These are phyloP conservation scores for Xanthoparmelia taractica DNA, from an alignment of 495 filamentous ascomycete species.

Conservation along the genomic window DNA sequence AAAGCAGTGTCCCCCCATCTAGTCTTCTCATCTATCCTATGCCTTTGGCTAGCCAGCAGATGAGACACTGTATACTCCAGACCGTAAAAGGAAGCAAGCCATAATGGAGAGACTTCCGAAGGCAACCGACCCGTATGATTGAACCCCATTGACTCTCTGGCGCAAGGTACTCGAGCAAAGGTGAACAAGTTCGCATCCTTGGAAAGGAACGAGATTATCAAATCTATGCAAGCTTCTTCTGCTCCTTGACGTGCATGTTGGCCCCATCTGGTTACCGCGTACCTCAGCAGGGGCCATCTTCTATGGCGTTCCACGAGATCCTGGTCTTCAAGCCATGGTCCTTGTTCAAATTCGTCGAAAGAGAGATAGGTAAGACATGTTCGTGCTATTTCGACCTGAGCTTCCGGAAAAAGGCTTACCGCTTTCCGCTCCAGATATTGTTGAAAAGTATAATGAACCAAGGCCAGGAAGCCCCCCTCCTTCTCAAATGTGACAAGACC, in stretches of 20 bases:
- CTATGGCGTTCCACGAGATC: not conserved
- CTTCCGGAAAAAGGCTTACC: slow-evolving; percentile 19
- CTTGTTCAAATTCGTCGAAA: slow-evolving; percentile 20
- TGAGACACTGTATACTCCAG: not conserved
- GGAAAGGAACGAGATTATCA: not conserved
- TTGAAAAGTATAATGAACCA: slow-evolving; percentile 27
- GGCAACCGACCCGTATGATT: not conserved
- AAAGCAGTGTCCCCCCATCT: not conserved
- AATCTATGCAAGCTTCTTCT: not conserved
- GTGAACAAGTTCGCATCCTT: not conserved
- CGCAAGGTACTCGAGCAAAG: not conserved
- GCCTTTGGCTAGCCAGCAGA: not conserved
- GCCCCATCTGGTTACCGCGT: not conserved
- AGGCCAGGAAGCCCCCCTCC: not conserved
- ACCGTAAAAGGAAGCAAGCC: not conserved
- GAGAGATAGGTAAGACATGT: slow-evolving; percentile 31
- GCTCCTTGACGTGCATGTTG: not conserved
- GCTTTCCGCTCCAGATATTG: slow-evolving; percentile 23
- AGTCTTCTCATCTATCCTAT: not conserved
- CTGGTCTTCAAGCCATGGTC: not conserved
- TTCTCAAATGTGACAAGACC: slow-evolving; percentile 22
- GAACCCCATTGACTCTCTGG: not conserved
- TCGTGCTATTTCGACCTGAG: slow-evolving; percentile 26
- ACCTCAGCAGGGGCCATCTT: not conserved
- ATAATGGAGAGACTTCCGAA: not conserved